Base-by-base conservation (phyloP, 2,329 filamentous ascomycete species). In the Aspergillus sojae region DNA sequence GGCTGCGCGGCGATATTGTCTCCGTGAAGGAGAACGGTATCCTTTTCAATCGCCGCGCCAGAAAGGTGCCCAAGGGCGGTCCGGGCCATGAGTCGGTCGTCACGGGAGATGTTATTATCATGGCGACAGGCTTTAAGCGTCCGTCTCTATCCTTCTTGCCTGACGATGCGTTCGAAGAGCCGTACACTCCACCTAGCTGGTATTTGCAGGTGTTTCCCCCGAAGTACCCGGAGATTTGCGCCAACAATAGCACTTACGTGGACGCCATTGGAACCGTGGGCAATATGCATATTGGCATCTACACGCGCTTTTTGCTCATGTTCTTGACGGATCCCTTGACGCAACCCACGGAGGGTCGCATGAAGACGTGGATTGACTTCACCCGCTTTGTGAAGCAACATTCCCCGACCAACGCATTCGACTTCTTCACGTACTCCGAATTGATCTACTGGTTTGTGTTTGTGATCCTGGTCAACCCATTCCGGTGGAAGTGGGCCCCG, bases 271-370 rank as follows among this genome's bases (percentile, higher is more conserved):
- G 91, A 0, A 91, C 90, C 0, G 91, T 95, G 1, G 91, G 92
- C 0, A 94, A 95, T 76, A 94, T 91, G 85, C 92, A 96, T 72
- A 94, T 96, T 53, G 93, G 92, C 5, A 94, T 96, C 71, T 96
- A 95, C 79, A 96, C 92, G 0, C 85, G 93, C 5, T 90, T 96
- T 66, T 81, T 96, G 7, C 85, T 96, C 69, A 94, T 95, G 91
- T 95, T 95, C 74, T 83, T 96, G 60, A 84, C 90, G 16, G 92
- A 96, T 71, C 92, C 92, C 0, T 79, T 94, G 26, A 89, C 91
- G 0, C 85, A 91, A 0, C 92, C 93, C 0, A 85, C 84, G 3
- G 83, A 88, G 5, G 87, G 85, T 67, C 90, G 90, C 87, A 96
- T 95, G 91, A 85, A 91, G 78, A 84, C 88, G 28, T 96, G 93